Conservation (phyloP, 139 green algal species). For the Picochlorum sp. region DNA sequence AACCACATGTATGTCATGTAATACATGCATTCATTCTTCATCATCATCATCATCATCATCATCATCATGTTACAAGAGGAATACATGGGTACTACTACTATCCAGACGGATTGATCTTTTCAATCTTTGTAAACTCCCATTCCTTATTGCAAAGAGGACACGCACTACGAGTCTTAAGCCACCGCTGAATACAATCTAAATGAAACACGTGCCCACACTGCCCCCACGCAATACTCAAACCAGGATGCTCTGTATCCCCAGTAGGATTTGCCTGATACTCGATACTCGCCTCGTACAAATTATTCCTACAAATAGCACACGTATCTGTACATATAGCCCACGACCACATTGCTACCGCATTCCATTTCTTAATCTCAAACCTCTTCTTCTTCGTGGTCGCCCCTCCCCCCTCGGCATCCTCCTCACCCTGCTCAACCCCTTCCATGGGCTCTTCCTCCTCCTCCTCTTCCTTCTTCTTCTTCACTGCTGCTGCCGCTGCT, state of each 20-base stretch:
- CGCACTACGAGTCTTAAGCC: slow-evolving; percentile 88
- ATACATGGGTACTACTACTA: neutral
- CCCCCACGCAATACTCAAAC: slow-evolving; percentile 89
- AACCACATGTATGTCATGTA: too few species aligned
- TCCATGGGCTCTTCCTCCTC: neutral
- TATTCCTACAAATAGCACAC: slow-evolving; percentile 95
- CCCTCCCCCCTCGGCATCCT: slow-evolving; percentile 23
- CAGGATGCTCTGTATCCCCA: slow-evolving; percentile 80
- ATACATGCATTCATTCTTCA: too few species aligned
- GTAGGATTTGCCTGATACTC: slow-evolving; percentile 97
- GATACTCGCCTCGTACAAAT: slow-evolving; percentile 96
- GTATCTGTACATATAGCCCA: slow-evolving; percentile 96
- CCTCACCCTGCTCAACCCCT: slow-evolving; percentile 16
- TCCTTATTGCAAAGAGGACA: slow-evolving; percentile 93
- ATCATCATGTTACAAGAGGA: too few species aligned
- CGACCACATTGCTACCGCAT: slow-evolving; percentile 90
- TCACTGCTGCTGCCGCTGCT: too few species aligned
- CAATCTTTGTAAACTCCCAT: slow-evolving; percentile 92
- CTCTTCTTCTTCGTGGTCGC: slow-evolving; percentile 53
- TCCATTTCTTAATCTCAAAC: slow-evolving; percentile 98
- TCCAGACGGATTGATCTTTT: slow-evolving; percentile 30
- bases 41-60: too few species aligned
- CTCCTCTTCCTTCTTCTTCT: too few species aligned
- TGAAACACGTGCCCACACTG: slow-evolving; percentile 95
- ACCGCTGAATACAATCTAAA: slow-evolving; percentile 95